Evolutionary conservation across 192 early-diverging fungal genomes (phyloP).

Genomic region (Phycomyces nitens): DNA sequence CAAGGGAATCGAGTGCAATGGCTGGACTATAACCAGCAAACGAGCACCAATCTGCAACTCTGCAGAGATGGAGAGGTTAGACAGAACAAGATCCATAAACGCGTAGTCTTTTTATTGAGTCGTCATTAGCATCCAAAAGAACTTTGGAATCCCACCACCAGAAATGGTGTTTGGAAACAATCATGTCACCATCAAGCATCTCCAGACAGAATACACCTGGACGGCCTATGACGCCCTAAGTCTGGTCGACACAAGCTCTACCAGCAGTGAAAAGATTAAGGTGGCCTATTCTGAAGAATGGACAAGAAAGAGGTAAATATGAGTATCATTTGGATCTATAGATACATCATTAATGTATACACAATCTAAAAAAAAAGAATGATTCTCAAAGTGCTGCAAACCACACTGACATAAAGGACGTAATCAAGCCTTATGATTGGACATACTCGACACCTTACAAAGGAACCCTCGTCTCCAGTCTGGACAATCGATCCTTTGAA

Average conservation of each 20-base stretch:
- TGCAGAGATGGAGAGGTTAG: slow-evolving; percentile 53
- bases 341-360: neutral
- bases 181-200: slow-evolving; percentile 59
- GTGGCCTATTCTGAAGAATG: slow-evolving; percentile 86
- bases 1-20: slow-evolving; percentile 42
- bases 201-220: slow-evolving; percentile 55
- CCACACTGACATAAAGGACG: slow-evolving; percentile 69
- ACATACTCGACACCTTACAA: slow-evolving; percentile 85
- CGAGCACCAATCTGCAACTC: slow-evolving; percentile 54
- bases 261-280: slow-evolving; percentile 70
- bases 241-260: slow-evolving; percentile 63
- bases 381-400: slow-evolving; percentile 36
- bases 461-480: slow-evolving; percentile 45
- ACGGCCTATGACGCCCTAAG: slow-evolving; percentile 72
- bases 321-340: neutral
- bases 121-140: slow-evolving; percentile 39
- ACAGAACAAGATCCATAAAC: slow-evolving; percentile 10
- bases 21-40: slow-evolving; percentile 49
- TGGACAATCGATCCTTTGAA: slow-evolving; percentile 23
- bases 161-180: slow-evolving; percentile 98
- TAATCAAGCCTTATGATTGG: slow-evolving; percentile 97
- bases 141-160: slow-evolving; percentile 73
- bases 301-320: slow-evolving; percentile 67
- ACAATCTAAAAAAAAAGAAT: neutral
- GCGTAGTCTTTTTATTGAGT: too few species aligned